Base-by-base conservation (phyloP, 176 grass and related monocot genomes). In the Lolium multiflorum region DNA sequence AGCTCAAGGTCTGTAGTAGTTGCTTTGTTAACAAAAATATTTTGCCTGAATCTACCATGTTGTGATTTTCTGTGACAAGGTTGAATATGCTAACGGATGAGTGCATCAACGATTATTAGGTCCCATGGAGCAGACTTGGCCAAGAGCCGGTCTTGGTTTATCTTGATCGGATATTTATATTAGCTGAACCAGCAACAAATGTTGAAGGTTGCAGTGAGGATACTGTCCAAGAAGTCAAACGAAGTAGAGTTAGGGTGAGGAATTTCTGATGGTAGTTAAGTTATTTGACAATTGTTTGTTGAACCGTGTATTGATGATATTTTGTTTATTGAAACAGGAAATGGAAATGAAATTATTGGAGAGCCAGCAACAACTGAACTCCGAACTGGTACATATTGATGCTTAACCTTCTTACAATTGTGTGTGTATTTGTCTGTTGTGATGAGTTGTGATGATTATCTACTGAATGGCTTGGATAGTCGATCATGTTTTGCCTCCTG, bases 171-270 rank as follows among this genome's bases (percentile, higher is more conserved):
- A 98, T 98, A 74, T 92, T 98, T 87, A 81, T 98, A 86, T 89
- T 96, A 92, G 96, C 96, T 81, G 96, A 98, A 79, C 91, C 96
- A 79, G 96, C 92, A 88, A 92, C 92, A 78, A 86, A 96, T 90
- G 88, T 98, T 86, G 93, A 98, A 86, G 96, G 96, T 85, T 94
- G 88, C 82, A 96, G 90, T n/a, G 93, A 98, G 87, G 96, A 98
- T 89, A 88, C 96, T 89, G 74, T 98, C 41, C 96, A 98, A 95
- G 93, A 98, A 83, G 90, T 89, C 56, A 98, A 94, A 89, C 89
- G 88, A 88, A 98, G 70, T 82, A 88, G 63, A 91, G 92, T 98
- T 39, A 94, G 81, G 92, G 96, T 98, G 82, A 86, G 55, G 35
- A 88, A 80, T 75, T 35, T 83, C 21, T 84, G 69, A 59, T 50